Evolutionary conservation across 2,329 filamentous ascomycete genomes (phyloP).

Genomic region (Xylaria multiplex): DNA sequence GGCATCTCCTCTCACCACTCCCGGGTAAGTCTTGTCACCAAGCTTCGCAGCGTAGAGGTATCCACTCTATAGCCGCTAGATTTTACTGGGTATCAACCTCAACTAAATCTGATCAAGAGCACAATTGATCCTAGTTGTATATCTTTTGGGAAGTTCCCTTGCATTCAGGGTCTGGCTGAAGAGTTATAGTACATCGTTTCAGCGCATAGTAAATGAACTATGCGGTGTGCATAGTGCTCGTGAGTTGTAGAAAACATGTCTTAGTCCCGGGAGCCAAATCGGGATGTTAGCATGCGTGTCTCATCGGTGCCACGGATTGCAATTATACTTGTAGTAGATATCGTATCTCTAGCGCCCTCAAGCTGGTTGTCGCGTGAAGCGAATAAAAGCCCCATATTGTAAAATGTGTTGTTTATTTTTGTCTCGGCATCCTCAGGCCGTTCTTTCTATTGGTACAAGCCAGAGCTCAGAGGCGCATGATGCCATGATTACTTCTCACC

Average conservation of each 20-base stretch:
- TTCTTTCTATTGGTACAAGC: slow-evolving; percentile 11
- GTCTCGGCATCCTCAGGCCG: neutral
- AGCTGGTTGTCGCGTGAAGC: neutral
- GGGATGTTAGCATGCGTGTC: slow-evolving; percentile 3
- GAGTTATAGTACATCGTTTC: neutral
- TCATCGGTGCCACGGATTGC: neutral
- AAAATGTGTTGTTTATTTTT: too few relatives aligned
- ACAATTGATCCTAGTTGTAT: too few relatives aligned
- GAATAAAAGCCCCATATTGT: neutral
- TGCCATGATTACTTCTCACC: neutral
- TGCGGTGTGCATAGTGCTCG: neutral
- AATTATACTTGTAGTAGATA: neutral
- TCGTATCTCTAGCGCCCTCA: neutral
- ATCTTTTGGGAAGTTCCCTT: too few relatives aligned
- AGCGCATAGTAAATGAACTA: neutral
- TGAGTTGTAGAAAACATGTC: neutral
- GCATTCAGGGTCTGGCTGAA: too few relatives aligned
- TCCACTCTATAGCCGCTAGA: neutral
- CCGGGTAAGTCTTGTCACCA: slow-evolving; percentile 2
- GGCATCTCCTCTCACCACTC: slow-evolving; percentile 25
- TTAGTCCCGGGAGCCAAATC: neutral
- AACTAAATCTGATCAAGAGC: neutral
- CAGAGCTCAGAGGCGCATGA: neutral
- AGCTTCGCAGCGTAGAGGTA: neutral
- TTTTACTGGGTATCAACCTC: neutral